Base-by-base conservation (phyloP, 2,329 filamentous ascomycete genomes). In the Onygenales sp. region DNA sequence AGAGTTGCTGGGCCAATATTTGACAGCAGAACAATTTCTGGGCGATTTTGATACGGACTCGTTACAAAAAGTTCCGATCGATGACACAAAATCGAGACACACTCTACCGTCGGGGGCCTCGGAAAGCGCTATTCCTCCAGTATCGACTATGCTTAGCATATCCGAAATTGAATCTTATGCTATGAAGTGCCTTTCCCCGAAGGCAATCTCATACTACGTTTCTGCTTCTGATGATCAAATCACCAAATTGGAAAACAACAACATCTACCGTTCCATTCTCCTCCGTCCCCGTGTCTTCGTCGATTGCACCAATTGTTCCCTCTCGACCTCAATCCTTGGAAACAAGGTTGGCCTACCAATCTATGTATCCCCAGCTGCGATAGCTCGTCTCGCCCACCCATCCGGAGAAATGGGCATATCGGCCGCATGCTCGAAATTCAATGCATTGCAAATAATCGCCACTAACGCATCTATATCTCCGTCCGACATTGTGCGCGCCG, bases 131-230 rank as follows among this genome's bases (percentile, higher is more conserved):
- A 27, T 77, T 2, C 77, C 79, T 33, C 82, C 78, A 27, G 74
- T 88, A 63, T 82, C 83, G 63, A 82, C 80, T 51, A 82, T 90
- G 56, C 77, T 97, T 56, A 97, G 95, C 66, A 76, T 97, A 51
- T 84, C 95, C 65, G 93, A 97, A 68, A 87, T 97, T 60, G 90
- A 95, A 70, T 79, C 81, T 52, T 81, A 86, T 42, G 92, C 91
- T 13, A 87, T 86, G 32, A 86, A 85, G 66, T 83, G 85, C 60
- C 84, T 97, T 55, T 86, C 83, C 59, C 80, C 82, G 60, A 95
- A 92, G 73, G 89, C 86, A 42, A 95, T 88, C 88, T 88, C 88
- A 44, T 97, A 97, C 75, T 97, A 97, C 76, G 95, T 82, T 73
- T 95, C 90, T 0, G 89, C 89, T 8, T 77, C 80, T 55, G 92